phyloP scores from a whole-genome alignment of 139 green algal genomes.

The Chlorella vulgaris region DNA sequence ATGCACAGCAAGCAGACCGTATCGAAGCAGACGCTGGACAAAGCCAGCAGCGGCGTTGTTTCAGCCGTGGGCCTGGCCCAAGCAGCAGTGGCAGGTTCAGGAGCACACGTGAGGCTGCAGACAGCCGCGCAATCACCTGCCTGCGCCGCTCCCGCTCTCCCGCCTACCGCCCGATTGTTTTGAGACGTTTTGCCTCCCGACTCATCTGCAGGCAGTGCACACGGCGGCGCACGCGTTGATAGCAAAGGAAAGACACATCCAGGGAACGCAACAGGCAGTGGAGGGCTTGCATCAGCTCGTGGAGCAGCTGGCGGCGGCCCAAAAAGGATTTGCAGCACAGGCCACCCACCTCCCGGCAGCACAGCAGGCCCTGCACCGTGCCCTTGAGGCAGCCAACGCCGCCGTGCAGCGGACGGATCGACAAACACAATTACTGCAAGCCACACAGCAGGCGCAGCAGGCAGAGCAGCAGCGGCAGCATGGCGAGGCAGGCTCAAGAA shows the following conservation, averaged over 20 bases:
- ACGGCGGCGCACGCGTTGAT: slow-evolving; percentile 5
- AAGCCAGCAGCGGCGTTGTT: not conserved
- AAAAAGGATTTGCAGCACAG: not conserved
- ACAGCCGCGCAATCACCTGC: too few species aligned
- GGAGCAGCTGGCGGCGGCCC: not conserved
- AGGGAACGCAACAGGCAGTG: not conserved
- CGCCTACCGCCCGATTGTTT: too few species aligned
- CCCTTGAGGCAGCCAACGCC: not conserved
- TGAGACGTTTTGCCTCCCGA: too few species aligned
- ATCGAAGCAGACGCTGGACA: not conserved
- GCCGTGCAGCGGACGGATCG: not conserved
- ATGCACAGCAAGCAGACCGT: not conserved
- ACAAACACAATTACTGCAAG: not conserved
- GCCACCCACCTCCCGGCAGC: not conserved
- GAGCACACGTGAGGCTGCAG: slow-evolving; percentile 3
- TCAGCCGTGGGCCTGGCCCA: not conserved
- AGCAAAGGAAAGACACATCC: not conserved
- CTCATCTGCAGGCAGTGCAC: slow-evolving; percentile 24
- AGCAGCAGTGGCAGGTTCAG: not conserved
- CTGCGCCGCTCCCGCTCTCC: too few species aligned
- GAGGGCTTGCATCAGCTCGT: not conserved
- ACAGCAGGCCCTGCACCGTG: not conserved
- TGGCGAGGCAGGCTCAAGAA: not conserved
- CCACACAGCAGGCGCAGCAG: not conserved
- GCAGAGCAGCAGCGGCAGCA: not conserved